phyloP scores from a whole-genome alignment of 2,329 filamentous ascomycete genomes.

The Proliferodiscus dingleyae region DNA sequence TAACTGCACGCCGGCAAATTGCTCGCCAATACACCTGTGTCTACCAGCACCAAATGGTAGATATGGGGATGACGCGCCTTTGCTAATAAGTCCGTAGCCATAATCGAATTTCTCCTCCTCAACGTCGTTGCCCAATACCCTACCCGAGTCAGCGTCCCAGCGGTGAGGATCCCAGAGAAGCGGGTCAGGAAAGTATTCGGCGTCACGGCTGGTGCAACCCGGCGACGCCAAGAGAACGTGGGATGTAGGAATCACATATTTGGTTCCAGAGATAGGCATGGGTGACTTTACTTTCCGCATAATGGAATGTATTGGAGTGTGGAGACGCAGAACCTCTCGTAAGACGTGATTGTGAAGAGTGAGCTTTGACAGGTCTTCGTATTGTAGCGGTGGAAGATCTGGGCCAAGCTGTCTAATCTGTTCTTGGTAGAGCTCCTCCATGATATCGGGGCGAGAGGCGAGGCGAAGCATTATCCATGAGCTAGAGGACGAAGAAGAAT shows the following conservation, averaged over 20 bases:
- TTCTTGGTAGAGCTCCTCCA: conserved; percentile 79
- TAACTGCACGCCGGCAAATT: conserved; percentile 90
- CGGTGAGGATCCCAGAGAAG: conserved; percentile 84
- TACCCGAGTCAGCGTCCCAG: conserved; percentile 67
- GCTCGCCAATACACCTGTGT: conserved; percentile 93
- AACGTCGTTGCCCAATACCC: conserved; percentile 47
- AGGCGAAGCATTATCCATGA: conserved; percentile 83
- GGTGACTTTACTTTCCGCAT: conserved; percentile 87
- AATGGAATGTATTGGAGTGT: conserved; percentile 92
- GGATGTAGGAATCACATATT: conserved; percentile 73
- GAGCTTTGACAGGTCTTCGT: conserved; percentile 73
- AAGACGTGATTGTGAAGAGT: conserved; percentile 79
- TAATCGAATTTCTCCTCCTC: conserved; percentile 81
- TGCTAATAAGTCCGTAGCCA: conserved; percentile 87
- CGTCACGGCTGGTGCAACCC: conserved; percentile 69
- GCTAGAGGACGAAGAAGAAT: conserved; percentile 79
- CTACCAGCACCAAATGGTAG: conserved; percentile 90
- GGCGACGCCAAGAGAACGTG: conserved; percentile 83
- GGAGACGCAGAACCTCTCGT: conserved; percentile 86
- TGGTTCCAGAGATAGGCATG: conserved; percentile 77
- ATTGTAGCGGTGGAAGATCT: conserved; percentile 69
- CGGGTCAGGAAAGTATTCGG: conserved; percentile 76
- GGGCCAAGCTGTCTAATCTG: conserved; percentile 69
- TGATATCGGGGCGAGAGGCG: conserved; percentile 69
- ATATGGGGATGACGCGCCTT: conserved; percentile 85